Evolutionary conservation across 192 early-diverging fungal genomes (phyloP).

Genomic region (Fimicolochytrium jonesii): DNA sequence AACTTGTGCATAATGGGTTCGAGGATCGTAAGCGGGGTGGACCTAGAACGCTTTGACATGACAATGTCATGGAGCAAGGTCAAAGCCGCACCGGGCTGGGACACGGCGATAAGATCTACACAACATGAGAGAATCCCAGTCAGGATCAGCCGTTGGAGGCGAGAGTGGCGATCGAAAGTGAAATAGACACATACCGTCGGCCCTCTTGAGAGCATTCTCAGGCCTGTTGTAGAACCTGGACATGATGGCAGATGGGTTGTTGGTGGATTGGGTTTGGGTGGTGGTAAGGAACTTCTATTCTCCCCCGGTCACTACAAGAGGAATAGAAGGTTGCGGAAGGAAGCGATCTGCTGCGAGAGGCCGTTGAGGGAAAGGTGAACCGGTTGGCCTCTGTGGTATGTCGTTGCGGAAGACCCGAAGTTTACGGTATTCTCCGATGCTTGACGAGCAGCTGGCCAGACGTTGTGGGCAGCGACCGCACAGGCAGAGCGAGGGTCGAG

Average conservation of each 20-base stretch:
- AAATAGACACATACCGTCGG: slow-evolving; percentile 57
- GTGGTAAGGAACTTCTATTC: slow-evolving; percentile 6
- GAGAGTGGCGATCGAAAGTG: background rate
- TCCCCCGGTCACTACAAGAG: slow-evolving; percentile 21
- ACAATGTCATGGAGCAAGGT: slow-evolving; percentile 88
- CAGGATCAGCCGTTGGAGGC: background rate
- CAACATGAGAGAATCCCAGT: background rate
- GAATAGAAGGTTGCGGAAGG: no score
- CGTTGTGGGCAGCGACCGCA: no score
- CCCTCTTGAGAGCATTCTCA: slow-evolving; percentile 85
- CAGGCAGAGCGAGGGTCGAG: no score
- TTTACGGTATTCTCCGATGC: no score
- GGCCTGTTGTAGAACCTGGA: slow-evolving; percentile 57
- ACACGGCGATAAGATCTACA: slow-evolving; percentile 76
- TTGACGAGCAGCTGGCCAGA: no score
- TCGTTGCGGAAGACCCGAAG: no score
- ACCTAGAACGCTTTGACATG: slow-evolving; percentile 83
- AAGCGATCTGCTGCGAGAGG: no score
- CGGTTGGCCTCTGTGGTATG: no score
- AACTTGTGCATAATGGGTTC: slow-evolving; percentile 95
- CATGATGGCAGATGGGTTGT: slow-evolving; percentile 30
- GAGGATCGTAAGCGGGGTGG: slow-evolving; percentile 67
- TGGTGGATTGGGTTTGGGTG: background rate
- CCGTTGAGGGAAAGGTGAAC: no score
- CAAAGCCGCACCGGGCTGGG: slow-evolving; percentile 78